These are phyloP conservation scores for Aspergillus kassunensis DNA, from an alignment of 495 filamentous ascomycete genomes.

Conservation along the genomic window DNA sequence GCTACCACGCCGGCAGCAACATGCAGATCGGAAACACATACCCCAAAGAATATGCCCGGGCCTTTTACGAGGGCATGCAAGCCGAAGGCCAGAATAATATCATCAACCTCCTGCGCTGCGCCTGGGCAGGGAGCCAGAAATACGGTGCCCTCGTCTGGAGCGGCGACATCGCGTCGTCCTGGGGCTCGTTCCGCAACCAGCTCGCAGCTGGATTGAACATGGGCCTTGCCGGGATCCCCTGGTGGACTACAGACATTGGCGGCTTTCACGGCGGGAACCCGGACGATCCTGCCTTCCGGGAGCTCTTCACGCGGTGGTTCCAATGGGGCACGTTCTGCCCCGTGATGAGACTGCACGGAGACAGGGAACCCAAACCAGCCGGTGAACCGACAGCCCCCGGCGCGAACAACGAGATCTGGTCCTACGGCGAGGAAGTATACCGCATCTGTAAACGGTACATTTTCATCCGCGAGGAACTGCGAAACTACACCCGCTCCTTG, in stretches of 20 bases:
- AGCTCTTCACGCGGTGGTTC: constrained; percentile 59
- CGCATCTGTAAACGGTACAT: constrained; percentile 54
- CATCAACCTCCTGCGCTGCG: constrained; percentile 55
- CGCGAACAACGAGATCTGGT: constrained; percentile 56
- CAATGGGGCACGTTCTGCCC: constrained; percentile 59
- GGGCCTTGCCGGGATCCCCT: constrained; percentile 54
- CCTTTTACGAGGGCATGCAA: constrained; percentile 54
- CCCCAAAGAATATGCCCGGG: constrained; percentile 50
- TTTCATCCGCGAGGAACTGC: constrained; percentile 46
- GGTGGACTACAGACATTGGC: constrained; percentile 60
- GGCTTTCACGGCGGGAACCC: constrained; percentile 57
- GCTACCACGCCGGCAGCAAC: constrained; percentile 51
- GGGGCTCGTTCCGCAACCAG: constrained; percentile 51
- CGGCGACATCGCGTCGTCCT: constrained; percentile 55
- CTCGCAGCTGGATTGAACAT: constrained; percentile 55
- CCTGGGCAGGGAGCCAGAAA: constrained; percentile 56
- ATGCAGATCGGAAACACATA: constrained; percentile 53
- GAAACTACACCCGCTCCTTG: constrained; percentile 45
- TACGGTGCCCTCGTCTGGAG: constrained; percentile 59
- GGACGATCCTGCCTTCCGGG: constrained; percentile 47
- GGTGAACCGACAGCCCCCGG: constrained; percentile 36
- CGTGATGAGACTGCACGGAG: constrained; percentile 57
- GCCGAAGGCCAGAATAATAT: constrained; percentile 44
- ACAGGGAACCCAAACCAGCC: constrained; percentile 50
- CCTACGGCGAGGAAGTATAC: constrained; percentile 52